Percentiles rank a stretch among this genome's conserved stretches.
These are phyloP conservation scores for Colletotrichum endophyticum DNA, from an alignment of 2,329 filamentous ascomycete genomes.

Conservation along the genomic window DNA sequence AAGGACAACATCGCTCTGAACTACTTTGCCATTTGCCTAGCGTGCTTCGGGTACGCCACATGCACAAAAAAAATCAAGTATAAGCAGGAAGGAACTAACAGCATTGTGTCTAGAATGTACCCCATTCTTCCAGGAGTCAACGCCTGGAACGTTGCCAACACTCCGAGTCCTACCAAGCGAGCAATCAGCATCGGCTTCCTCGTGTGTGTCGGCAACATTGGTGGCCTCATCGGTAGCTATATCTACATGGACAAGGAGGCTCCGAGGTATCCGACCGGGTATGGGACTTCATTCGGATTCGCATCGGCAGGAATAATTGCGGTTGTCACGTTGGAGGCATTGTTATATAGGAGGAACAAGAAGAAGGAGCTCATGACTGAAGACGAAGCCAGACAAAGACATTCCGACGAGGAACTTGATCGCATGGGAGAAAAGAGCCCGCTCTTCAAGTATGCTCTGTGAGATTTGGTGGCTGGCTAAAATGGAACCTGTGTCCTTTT, in stretches of 20 bases:
- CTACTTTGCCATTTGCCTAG: constrained; percentile 49
- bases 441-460: constrained; percentile 33
- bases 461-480: not conserved
- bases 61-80: not conserved
- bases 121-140: constrained; percentile 45
- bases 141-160: constrained; percentile 46
- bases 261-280: constrained; percentile 21
- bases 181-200: constrained; percentile 46
- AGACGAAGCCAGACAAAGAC: constrained; percentile 29
- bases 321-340: constrained; percentile 7
- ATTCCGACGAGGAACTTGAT: constrained; percentile 31
- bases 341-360: constrained; percentile 24
- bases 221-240: constrained; percentile 31
- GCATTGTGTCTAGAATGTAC: constrained; percentile 37
- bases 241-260: constrained; percentile 21
- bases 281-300: constrained; percentile 10
- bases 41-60: constrained; percentile 33
- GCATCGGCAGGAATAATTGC: constrained; percentile 19
- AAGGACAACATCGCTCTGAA: constrained; percentile 42
- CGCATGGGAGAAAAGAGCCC: constrained; percentile 35
- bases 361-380: constrained; percentile 26
- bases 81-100: not conserved
- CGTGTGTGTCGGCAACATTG: constrained; percentile 43
- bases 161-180: constrained; percentile 39
- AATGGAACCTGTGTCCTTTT: not conserved